Base-by-base conservation (phyloP, 1,284 basidiomycete species). In the Ceratobasidium sp. region DNA sequence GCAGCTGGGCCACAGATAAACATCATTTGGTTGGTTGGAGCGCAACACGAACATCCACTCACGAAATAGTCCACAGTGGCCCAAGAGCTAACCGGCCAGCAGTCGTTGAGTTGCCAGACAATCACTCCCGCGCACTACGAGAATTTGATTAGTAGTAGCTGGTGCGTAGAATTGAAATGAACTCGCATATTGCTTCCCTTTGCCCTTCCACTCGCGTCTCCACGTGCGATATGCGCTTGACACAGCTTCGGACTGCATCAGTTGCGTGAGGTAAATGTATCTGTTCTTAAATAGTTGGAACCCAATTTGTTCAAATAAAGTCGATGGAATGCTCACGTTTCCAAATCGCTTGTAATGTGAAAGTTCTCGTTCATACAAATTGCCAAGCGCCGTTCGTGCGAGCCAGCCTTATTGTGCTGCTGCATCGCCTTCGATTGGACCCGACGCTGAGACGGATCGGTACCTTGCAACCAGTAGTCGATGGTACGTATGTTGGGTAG, bases 21-120 rank as follows among this genome's bases (percentile, higher is more conserved):
- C 12, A 30, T 30, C 27, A 18, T 44, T 55, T 54, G 33, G 27
- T 55, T 27, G 33, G 27, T 23, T 16, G 23, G 23, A 14, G 27
- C 20, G 30, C 35, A 75, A 52, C 10, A 30, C 16, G 55, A 81
- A 27, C 7, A 57, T 57, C 18, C 75, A 81, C 89, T 82, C 70
- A 90, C 88, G 82, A 91, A 92, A 82, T 92, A 92, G 83, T 93
- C 91, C 35, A 87, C 88, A 80, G 92, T 90, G 6, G 91, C 87
- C 91, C 91, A 93, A 23, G 89, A 91, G 6, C 89, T 89, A 65
- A 88, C 89, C 7, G 91, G 91, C 90, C 91, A 93, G 80, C 90
- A 92, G 83, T 93, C 91, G 81, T 93, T 93, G 78, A 90, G 83
- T 84, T 92, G 91, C 91, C 90, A 91, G 0, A 91, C 88, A 20